A percentile compares a stretch with the other conserved stretches of the same genome.
phyloP scores from a whole-genome alignment of 805 yeast genomes.

The Pichia heedii region DNA sequence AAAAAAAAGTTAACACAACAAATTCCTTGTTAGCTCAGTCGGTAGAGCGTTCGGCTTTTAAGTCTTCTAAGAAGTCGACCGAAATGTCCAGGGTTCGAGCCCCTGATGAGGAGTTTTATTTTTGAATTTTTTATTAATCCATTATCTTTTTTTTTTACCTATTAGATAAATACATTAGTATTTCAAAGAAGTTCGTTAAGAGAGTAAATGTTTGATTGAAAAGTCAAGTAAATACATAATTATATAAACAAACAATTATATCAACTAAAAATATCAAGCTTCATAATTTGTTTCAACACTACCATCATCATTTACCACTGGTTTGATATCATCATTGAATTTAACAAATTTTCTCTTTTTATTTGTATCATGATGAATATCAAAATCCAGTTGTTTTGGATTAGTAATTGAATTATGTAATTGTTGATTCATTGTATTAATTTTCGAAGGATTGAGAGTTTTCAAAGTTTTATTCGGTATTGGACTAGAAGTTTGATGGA shows the following conservation, averaged over 20 bases:
- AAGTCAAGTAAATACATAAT: no score
- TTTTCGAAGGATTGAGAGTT: slow-evolving; percentile 1
- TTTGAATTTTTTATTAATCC: neutral
- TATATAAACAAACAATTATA: no score
- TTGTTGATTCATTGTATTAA: slow-evolving; percentile 1
- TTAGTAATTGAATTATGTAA: neutral
- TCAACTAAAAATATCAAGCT: neutral
- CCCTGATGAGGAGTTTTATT: slow-evolving; percentile 41
- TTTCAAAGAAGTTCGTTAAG: no score
- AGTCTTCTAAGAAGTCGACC: slow-evolving; percentile 32
- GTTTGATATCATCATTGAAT: neutral
- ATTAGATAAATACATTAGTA: no score
- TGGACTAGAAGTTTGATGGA: neutral
- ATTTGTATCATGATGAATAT: neutral
- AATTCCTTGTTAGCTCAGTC: slow-evolving; percentile 45
- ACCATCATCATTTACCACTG: neutral
- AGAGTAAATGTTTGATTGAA: no score
- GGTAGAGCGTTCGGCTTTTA: slow-evolving; percentile 66
- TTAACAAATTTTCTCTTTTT: neutral
- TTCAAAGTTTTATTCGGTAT: neutral
- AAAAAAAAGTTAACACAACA: no score
- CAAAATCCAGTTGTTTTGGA: neutral
- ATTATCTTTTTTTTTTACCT: neutral
- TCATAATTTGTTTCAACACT: neutral
- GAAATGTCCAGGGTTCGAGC: slow-evolving; percentile 58